phyloP scores from a whole-genome alignment of 202 grass and related monocot genomes.

The Dendrocalamus latiflorus region DNA sequence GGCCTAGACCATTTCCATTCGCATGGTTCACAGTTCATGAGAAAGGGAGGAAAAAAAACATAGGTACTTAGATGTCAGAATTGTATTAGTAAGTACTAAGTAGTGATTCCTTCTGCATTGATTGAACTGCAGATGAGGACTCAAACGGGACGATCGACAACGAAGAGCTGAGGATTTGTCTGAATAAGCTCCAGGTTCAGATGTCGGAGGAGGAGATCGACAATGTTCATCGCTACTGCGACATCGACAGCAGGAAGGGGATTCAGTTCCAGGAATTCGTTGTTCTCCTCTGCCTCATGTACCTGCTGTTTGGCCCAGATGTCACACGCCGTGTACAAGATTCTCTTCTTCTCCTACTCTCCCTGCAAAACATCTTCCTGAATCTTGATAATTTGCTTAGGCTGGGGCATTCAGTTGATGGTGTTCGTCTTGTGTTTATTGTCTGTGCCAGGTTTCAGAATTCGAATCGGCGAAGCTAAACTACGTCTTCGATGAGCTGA shows the following conservation, averaged over 20 bases:
- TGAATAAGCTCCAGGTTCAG: constrained; percentile 40
- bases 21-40: no score
- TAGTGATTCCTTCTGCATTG: no score
- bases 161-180: constrained; percentile 49
- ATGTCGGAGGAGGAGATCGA: constrained; percentile 39
- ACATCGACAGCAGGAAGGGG: constrained; percentile 53
- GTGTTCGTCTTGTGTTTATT: background rate
- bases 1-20: no score
- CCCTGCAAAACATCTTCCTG: background rate
- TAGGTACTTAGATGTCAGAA: no score
- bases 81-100: no score
- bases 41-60: no score
- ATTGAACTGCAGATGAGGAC: no score
- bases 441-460: constrained; percentile 38
- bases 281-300: constrained; percentile 67
- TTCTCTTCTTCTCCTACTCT: background rate
- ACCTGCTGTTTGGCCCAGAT: constrained; percentile 46
- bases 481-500: constrained; percentile 56
- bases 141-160: no score
- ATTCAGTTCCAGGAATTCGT: constrained; percentile 65
- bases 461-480: constrained; percentile 50
- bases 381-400: background rate
- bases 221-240: constrained; percentile 56
- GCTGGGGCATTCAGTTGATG: background rate
- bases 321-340: constrained; percentile 25